phyloP scores from a whole-genome alignment of 2,329 filamentous ascomycete species.

The Ascosphaera apis region DNA sequence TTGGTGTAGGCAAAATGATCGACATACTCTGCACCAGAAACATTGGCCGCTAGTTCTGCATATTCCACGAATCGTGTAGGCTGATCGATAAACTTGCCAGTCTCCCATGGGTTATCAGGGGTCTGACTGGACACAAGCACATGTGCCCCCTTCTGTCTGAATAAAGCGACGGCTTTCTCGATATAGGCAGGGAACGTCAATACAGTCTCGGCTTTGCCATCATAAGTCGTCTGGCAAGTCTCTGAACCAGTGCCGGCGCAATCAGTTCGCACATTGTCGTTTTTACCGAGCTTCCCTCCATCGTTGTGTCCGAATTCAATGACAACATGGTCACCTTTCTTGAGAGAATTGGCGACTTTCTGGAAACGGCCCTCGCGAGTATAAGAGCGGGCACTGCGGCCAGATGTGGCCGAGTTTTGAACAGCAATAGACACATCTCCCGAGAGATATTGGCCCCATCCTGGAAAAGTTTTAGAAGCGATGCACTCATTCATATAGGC shows the following conservation, averaged over 20 bases:
- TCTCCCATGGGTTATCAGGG: slow-evolving; percentile 40
- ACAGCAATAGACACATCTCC: slow-evolving; percentile 26
- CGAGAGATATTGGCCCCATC: slow-evolving; percentile 40
- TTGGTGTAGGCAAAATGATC: slow-evolving; percentile 38
- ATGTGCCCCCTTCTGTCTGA: slow-evolving; percentile 33
- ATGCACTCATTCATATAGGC: slow-evolving; percentile 7
- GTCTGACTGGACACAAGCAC: slow-evolving; percentile 37
- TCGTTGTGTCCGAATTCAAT: slow-evolving; percentile 57
- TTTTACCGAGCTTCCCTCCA: slow-evolving; percentile 30
- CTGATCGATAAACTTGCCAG: slow-evolving; percentile 26
- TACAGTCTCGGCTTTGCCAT: slow-evolving; percentile 30
- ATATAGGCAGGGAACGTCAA: slow-evolving; percentile 39
- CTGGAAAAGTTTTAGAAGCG: slow-evolving; percentile 12
- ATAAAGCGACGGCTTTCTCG: slow-evolving; percentile 30
- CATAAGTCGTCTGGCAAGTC: slow-evolving; percentile 29
- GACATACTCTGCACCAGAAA: slow-evolving; percentile 29
- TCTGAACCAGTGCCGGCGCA: slow-evolving; percentile 32
- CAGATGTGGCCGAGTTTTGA: slow-evolving; percentile 41
- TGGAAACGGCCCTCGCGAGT: slow-evolving; percentile 42
- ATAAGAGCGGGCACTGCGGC: slow-evolving; percentile 42
- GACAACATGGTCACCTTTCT: slow-evolving; percentile 39
- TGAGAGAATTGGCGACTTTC: slow-evolving; percentile 28
- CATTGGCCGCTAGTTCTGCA: slow-evolving; percentile 23
- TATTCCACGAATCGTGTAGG: slow-evolving; percentile 34
- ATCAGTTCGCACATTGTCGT: slow-evolving; percentile 38